phyloP scores from a whole-genome alignment of 2,329 filamentous ascomycete species.

The Hymenoscyphus fraxineus region DNA sequence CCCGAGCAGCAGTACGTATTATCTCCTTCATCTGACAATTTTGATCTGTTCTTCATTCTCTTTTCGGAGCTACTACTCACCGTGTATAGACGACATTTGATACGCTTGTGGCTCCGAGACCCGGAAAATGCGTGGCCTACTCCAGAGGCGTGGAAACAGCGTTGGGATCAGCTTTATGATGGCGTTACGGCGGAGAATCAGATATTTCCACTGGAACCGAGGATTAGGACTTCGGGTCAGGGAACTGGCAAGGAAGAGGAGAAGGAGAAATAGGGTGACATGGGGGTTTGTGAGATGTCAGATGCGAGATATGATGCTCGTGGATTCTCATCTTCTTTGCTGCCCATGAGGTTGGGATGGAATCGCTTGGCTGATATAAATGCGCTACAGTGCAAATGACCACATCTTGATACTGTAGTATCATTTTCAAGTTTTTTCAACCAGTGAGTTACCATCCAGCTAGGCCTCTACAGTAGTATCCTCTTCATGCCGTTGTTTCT shows the following conservation, averaged over 20 bases:
- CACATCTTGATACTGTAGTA: no score
- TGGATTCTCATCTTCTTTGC: no score
- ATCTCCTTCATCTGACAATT: background rate
- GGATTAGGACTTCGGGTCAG: conserved; percentile 33
- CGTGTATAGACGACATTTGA: conserved; percentile 37
- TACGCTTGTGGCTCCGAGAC: conserved; percentile 45
- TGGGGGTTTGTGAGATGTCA: no score
- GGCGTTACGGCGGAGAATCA: conserved; percentile 48
- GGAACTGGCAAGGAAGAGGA: background rate
- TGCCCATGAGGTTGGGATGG: no score
- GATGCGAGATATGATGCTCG: no score
- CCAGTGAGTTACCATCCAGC: no score
- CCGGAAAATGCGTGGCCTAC: conserved; percentile 41
- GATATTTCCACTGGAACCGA: conserved; percentile 56
- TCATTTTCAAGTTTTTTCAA: no score
- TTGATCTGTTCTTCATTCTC: background rate
- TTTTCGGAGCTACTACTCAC: background rate
- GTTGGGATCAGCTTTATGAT: conserved; percentile 51
- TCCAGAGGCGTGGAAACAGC: conserved; percentile 36
- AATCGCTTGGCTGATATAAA: no score
- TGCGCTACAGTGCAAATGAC: no score
- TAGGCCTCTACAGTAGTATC: no score
- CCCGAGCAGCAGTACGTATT: conserved; percentile 31
- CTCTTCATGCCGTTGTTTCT: no score
- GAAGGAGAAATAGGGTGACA: background rate